phyloP scores from a whole-genome alignment of 1,139 yeast species.

The Candida mesenterica region DNA sequence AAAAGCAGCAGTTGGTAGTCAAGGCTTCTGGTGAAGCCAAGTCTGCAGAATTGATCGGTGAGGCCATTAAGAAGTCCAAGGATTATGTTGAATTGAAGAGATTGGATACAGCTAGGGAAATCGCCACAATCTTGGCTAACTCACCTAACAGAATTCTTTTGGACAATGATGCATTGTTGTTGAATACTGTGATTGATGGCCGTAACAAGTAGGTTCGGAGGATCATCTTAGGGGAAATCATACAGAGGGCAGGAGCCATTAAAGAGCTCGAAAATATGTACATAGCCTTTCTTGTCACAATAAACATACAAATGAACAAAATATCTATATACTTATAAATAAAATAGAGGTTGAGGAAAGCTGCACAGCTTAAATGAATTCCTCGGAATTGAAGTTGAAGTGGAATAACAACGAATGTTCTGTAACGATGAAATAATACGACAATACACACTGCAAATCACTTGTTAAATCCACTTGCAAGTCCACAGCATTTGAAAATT shows the following conservation, averaged over 20 bases:
- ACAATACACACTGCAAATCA: too few relatives aligned
- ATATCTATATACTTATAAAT: background rate
- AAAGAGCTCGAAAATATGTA: too few relatives aligned
- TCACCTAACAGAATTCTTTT: slow-evolving; percentile 91
- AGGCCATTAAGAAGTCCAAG: slow-evolving; percentile 92
- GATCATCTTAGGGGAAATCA: too few relatives aligned
- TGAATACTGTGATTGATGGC: slow-evolving; percentile 79
- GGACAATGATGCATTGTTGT: slow-evolving; percentile 87
- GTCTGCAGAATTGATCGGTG: slow-evolving; percentile 98
- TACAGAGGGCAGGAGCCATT: background rate
- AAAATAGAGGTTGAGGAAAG: background rate
- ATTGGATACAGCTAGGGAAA: slow-evolving; percentile 95
- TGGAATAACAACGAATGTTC: too few relatives aligned
- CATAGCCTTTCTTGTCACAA: slow-evolving; percentile 33
- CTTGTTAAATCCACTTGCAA: too few relatives aligned
- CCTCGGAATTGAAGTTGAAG: too few relatives aligned
- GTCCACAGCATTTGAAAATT: too few relatives aligned
- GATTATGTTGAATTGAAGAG: slow-evolving; percentile 96
- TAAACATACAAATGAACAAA: slow-evolving; percentile 78
- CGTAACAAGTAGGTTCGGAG: slow-evolving; percentile 29
- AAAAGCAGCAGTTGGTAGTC: slow-evolving; percentile 93
- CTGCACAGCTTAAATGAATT: background rate
- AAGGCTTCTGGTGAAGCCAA: slow-evolving; percentile 98
- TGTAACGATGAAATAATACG: too few relatives aligned
- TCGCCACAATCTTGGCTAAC: slow-evolving; percentile 77